These are phyloP conservation scores for Malassezia sympodialis DNA, from an alignment of 1,284 basidiomycete species.

Conservation along the genomic window DNA sequence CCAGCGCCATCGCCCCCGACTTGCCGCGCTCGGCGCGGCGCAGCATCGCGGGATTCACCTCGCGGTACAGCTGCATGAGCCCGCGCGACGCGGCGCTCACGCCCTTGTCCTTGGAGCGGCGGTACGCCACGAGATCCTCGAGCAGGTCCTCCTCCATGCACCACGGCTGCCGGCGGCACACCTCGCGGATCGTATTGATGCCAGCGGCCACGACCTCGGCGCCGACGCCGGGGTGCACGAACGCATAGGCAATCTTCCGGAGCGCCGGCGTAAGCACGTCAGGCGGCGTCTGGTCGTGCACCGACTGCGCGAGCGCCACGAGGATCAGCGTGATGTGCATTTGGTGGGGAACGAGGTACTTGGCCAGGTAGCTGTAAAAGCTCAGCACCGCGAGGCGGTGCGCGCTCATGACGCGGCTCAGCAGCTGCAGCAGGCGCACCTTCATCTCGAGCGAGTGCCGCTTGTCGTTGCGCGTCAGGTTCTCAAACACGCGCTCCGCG, in stretches of 20 bases:
- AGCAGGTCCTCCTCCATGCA: slow-evolving; percentile 85
- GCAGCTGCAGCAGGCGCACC: slow-evolving; percentile 89
- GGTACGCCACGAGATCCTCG: slow-evolving; percentile 83
- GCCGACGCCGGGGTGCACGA: slow-evolving; percentile 93
- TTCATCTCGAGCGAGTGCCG: slow-evolving; percentile 83
- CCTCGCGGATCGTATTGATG: slow-evolving; percentile 84
- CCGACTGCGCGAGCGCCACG: slow-evolving; percentile 85
- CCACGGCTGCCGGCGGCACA: slow-evolving; percentile 87
- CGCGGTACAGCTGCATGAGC: slow-evolving; percentile 81
- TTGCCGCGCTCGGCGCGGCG: slow-evolving; percentile 66
- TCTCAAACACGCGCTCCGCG: slow-evolving; percentile 84
- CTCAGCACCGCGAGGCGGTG: slow-evolving; percentile 87
- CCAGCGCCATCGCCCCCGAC: slow-evolving; percentile 32
- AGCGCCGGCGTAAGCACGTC: slow-evolving; percentile 82
- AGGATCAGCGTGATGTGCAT: slow-evolving; percentile 87
- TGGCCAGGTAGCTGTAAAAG: slow-evolving; percentile 94
- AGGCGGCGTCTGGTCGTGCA: slow-evolving; percentile 89
- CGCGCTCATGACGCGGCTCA: slow-evolving; percentile 83
- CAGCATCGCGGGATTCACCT: slow-evolving; percentile 87
- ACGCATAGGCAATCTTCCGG: slow-evolving; percentile 83
- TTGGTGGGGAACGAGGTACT: slow-evolving; percentile 84
- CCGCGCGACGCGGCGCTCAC: slow-evolving; percentile 80
- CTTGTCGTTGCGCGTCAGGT: slow-evolving; percentile 66
- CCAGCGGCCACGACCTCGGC: slow-evolving; percentile 91
- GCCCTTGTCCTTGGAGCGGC: slow-evolving; percentile 87